A percentile compares a stretch with the other conserved stretches of the same genome.
Conservation (phyloP, 768 basidiomycete species). For the Suillus subluteus region DNA sequence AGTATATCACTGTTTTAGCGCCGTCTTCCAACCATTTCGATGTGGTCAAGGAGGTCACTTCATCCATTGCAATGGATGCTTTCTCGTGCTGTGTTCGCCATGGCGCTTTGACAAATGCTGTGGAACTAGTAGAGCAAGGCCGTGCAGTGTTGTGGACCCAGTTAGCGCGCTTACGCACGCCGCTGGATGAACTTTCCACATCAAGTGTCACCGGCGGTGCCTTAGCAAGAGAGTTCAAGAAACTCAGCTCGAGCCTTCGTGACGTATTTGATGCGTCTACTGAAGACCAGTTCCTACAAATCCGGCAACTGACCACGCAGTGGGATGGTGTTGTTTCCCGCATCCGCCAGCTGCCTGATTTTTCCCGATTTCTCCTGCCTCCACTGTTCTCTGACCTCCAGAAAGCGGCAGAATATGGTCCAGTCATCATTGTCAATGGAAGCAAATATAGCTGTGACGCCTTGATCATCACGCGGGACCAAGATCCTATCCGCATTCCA, state of each 20-base stretch:
- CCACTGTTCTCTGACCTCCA: slow-evolving; percentile 16
- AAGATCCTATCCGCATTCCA: slow-evolving; percentile 1
- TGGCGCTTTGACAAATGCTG: slow-evolving; percentile 16
- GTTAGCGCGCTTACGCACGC: slow-evolving; percentile 26
- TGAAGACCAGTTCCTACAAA: slow-evolving; percentile 11
- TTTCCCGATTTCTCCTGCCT: slow-evolving; percentile 23
- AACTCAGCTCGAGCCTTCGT: slow-evolving; percentile 14
- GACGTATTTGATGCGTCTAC: neutral
- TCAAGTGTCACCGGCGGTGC: neutral
- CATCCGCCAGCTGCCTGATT: slow-evolving; percentile 16
- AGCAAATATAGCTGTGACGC: slow-evolving; percentile 20
- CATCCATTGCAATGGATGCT: slow-evolving; percentile 4
- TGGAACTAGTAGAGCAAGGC: slow-evolving; percentile 35
- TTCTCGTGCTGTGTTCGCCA: slow-evolving; percentile 18
- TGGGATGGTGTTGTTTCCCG: slow-evolving; percentile 13
- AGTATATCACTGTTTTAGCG: slow-evolving; percentile 18
- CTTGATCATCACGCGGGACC: slow-evolving; percentile 10
- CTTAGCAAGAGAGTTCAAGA: slow-evolving; percentile 14
- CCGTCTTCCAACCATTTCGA: slow-evolving; percentile 20
- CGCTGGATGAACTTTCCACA: slow-evolving; percentile 25
- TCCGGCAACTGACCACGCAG: slow-evolving; percentile 15
- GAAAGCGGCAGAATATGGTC: slow-evolving; percentile 20
- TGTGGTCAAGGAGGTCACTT: neutral
- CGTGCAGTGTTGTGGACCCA: slow-evolving; percentile 34
- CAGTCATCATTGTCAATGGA: slow-evolving; percentile 23